A percentile compares a stretch with the other conserved stretches of the same genome.
These are phyloP conservation scores for Cucurbita moschata DNA, from an alignment of 306 rosid genomes.

Conservation along the genomic window DNA sequence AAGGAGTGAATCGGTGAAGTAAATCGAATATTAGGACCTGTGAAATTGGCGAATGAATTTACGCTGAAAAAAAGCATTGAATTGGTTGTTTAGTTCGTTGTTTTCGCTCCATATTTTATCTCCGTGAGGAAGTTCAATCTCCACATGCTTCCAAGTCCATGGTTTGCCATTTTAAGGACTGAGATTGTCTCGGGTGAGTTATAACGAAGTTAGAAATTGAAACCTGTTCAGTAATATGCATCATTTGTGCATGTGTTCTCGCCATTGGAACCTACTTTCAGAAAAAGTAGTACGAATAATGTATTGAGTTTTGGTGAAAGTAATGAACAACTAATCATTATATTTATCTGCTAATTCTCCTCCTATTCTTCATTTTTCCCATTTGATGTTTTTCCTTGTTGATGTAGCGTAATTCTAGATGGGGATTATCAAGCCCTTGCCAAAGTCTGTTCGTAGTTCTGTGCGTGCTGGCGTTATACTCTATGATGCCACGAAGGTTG, in stretches of 20 bases:
- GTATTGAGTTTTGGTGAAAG: neutral
- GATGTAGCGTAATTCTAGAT: conserved; percentile 20
- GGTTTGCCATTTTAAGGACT: neutral
- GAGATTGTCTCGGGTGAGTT: neutral
- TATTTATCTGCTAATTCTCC: neutral
- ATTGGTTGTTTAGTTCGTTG: neutral
- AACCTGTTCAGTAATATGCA: neutral
- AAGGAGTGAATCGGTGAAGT: neutral
- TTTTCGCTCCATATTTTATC: neutral
- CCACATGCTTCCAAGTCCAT: neutral
- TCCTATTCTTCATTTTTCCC: neutral
- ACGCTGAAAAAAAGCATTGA: neutral
- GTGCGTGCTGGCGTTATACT: conserved; percentile 55
- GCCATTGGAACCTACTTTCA: neutral
- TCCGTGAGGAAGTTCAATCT: neutral
- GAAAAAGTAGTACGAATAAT: neutral
- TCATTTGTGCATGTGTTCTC: neutral
- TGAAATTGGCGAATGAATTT: neutral
- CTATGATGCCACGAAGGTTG: conserved; percentile 54
- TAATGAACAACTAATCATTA: neutral
- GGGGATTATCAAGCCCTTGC: conserved; percentile 45
- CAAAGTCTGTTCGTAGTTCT: conserved; percentile 41
- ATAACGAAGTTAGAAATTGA: neutral
- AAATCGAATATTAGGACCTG: neutral
- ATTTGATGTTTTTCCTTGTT: neutral